Evolutionary conservation across 2,329 filamentous ascomycete species (phyloP).

Genomic region (Fusarium sp.): DNA sequence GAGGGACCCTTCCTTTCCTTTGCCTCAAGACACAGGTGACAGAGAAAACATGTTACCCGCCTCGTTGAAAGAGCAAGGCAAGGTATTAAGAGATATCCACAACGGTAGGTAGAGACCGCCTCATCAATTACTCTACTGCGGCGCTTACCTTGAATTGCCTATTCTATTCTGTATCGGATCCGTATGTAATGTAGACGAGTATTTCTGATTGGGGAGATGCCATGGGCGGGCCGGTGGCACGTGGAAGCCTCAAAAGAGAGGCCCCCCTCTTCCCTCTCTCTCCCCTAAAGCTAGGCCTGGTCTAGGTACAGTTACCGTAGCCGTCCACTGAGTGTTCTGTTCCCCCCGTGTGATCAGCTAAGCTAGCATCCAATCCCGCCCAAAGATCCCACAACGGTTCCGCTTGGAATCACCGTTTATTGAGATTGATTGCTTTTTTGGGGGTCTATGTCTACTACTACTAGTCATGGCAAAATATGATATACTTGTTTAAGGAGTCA

Average conservation of each 20-base stretch:
- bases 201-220: slow-evolving; percentile 30
- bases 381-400: slow-evolving; percentile 24
- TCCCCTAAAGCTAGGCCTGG: not conserved
- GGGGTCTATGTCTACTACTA: not conserved
- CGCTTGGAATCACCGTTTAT: slow-evolving; percentile 19
- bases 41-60: not conserved
- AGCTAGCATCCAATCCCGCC: not conserved
- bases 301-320: not conserved
- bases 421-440: slow-evolving; percentile 1
- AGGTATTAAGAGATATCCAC: not conserved
- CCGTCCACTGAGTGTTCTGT: no score
- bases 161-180: not conserved
- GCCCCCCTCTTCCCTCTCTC: not conserved
- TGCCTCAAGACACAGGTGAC: not conserved
- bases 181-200: not conserved
- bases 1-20: not conserved
- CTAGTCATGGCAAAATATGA: slow-evolving; percentile 12
- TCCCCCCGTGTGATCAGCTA: slow-evolving; percentile 35
- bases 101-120: not conserved
- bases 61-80: not conserved
- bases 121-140: not conserved
- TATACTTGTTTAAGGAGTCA: not conserved
- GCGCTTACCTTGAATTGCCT: not conserved
- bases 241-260: not conserved
- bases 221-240: slow-evolving; percentile 34